These are phyloP conservation scores for Phyllostachys edulis DNA, from an alignment of 176 grass and related monocot species.

Conservation along the genomic window DNA sequence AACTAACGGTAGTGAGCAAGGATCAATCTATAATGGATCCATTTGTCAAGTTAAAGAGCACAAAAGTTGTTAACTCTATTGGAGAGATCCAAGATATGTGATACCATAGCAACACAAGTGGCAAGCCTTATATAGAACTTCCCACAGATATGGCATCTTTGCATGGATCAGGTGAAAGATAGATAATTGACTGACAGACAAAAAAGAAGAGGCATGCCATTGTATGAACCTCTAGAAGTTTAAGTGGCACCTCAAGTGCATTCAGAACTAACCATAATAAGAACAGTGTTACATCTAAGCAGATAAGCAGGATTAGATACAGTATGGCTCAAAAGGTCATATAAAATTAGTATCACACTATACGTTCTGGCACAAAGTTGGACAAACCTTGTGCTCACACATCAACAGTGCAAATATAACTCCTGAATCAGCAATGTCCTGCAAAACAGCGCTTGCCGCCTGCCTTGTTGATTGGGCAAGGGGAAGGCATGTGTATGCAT, in stretches of 20 bases:
- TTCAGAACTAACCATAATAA: slow-evolving; percentile 9
- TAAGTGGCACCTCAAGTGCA: not conserved
- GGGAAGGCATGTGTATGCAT: slow-evolving; percentile 95
- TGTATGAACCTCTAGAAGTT: slow-evolving; percentile 16
- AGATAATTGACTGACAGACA: not conserved
- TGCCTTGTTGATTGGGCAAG: slow-evolving; percentile 81
- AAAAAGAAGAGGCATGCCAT: not conserved
- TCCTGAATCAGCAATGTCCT: slow-evolving; percentile 92
- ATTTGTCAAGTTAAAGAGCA: slow-evolving; percentile 6
- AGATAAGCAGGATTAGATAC: not conserved
- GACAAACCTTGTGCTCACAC: slow-evolving; percentile 90
- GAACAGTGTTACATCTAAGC: not conserved
- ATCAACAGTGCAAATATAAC: slow-evolving; percentile 91
- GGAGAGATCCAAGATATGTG: not conserved
- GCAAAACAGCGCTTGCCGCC: slow-evolving; percentile 80
- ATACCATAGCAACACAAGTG: not conserved
- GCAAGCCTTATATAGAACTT: too few relatives aligned
- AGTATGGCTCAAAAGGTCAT: not conserved
- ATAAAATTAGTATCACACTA: not conserved
- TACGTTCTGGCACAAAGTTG: slow-evolving; percentile 10
- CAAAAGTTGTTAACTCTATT: not conserved
- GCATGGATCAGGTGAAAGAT: slow-evolving; percentile 14
- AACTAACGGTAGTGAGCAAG: slow-evolving; percentile 20
- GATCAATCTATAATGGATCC: not conserved
- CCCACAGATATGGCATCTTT: slow-evolving; percentile 1